A percentile compares a stretch with the other conserved stretches of the same genome.
Evolutionary conservation across 1,139 yeast genomes (phyloP).

Genomic region (Oligophagozyma castellii): DNA sequence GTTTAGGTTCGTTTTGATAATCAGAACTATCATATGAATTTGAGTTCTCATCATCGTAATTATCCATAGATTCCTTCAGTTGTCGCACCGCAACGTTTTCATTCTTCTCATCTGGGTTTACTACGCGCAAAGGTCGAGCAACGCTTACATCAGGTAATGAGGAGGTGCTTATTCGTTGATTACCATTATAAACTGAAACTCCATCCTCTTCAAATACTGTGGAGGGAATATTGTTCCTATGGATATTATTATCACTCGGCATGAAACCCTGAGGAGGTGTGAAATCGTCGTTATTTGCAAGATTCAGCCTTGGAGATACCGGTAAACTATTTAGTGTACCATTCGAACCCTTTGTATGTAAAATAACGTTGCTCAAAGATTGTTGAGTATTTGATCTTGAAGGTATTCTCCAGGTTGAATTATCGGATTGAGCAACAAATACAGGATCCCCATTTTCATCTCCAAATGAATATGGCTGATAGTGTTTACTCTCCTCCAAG

Average conservation of each 20-base stretch:
- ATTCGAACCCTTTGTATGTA: not conserved
- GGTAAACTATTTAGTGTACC: not conserved
- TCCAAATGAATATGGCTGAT: constrained; percentile 25
- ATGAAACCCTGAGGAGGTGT: constrained; percentile 1
- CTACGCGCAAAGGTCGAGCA: constrained; percentile 20
- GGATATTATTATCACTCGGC: not conserved
- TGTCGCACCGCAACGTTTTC: too few relatives aligned
- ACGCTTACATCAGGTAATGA: constrained; percentile 49
- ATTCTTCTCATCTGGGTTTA: constrained; percentile 21
- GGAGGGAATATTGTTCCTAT: constrained; percentile 6
- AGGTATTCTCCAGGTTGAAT: constrained; percentile 9
- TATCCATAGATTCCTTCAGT: constrained; percentile 3
- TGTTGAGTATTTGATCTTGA: constrained; percentile 9
- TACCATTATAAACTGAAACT: constrained; percentile 17
- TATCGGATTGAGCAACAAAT: constrained; percentile 7
- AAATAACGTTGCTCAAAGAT: constrained; percentile 1
- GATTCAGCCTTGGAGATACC: too few relatives aligned
- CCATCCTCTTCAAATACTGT: constrained; percentile 17
- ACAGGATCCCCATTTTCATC: constrained; percentile 19
- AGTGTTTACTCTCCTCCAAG: constrained; percentile 22
- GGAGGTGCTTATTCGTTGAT: constrained; percentile 46
- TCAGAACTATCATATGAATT: constrained; percentile 3
- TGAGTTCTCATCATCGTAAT: constrained; percentile 3
- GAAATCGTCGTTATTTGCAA: constrained; percentile 1
- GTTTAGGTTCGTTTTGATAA: not conserved